A percentile compares a stretch with the other conserved stretches of the same genome.
These are phyloP conservation scores for Xylaria sp. DNA, from an alignment of 2,329 filamentous ascomycete species.

Conservation along the genomic window DNA sequence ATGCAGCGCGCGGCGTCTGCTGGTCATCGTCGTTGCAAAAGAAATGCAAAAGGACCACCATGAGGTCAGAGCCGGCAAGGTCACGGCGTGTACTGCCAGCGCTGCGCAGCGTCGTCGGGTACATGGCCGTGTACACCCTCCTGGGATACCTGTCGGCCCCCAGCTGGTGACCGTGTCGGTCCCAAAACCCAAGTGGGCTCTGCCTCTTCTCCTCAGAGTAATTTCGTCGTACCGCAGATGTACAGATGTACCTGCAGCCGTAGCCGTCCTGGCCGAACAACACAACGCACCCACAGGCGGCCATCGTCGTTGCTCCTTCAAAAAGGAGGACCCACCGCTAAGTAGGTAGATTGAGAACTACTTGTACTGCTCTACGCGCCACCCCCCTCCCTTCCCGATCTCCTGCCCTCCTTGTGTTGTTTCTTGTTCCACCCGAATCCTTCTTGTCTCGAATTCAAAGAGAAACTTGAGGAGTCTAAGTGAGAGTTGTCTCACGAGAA, in stretches of 20 bases:
- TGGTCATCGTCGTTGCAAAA: slow-evolving; percentile 37
- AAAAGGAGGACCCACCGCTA: slow-evolving; percentile 40
- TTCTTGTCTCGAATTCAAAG: slow-evolving; percentile 51
- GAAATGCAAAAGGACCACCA: slow-evolving; percentile 33
- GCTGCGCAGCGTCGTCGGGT: slow-evolving; percentile 23
- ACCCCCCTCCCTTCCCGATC: slow-evolving; percentile 51
- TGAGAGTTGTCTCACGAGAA: slow-evolving; percentile 51
- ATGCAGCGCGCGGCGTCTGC: slow-evolving; percentile 35
- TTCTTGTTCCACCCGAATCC: slow-evolving; percentile 51
- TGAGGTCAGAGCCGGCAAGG: slow-evolving; percentile 37
- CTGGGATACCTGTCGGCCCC: slow-evolving; percentile 32
- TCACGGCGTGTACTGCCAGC: slow-evolving; percentile 22
- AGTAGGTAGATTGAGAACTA: slow-evolving; percentile 38
- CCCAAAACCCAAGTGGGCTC: slow-evolving; percentile 47
- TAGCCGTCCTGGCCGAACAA: slow-evolving; percentile 44
- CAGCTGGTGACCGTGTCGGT: slow-evolving; percentile 45
- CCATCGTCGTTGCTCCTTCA: slow-evolving; percentile 41
- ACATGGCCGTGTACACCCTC: slow-evolving; percentile 25
- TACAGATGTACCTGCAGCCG: slow-evolving; percentile 50
- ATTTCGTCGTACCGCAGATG: slow-evolving; percentile 43
- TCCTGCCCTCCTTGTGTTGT: slow-evolving; percentile 50
- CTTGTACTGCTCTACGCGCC: slow-evolving; percentile 50
- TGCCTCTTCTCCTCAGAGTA: slow-evolving; percentile 42
- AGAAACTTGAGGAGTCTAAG: slow-evolving; percentile 47
- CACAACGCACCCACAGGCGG: slow-evolving; percentile 37